Evolutionary conservation across 495 filamentous ascomycete genomes (phyloP), one percentile per base, ranked within the genome.

Genomic region (Letharia columbiana): DNA sequence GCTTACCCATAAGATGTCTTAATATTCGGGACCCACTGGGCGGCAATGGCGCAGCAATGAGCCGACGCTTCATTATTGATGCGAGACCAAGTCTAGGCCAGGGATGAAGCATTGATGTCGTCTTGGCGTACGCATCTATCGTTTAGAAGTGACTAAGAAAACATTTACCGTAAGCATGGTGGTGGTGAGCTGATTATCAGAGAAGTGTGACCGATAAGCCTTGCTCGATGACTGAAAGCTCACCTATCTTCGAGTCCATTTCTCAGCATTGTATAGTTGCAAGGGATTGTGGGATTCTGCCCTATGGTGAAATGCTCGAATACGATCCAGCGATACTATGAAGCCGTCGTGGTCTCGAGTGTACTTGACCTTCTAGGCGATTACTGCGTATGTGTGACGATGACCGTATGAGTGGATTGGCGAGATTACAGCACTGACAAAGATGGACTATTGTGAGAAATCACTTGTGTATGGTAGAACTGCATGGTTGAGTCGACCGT

Each of bases 371-470:
- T 65, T 65, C 10, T 17, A 33, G 52, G 33, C 18, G 54, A 28
- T 59, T 65, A 65, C 40, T 58, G 63, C 54, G 52, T 59, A 41
- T 18, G 42, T 41, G 28, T 65, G 44, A 39, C 41, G 52, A 17
- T 12, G 31, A 56, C 15, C 52, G 39, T 65, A 44, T 42, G 63
- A 58, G 44, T 37, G 50, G 60, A 35, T 20, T 65, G 54, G 45
- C 63, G 63, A 56, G 28, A 65, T 57, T 65, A 65, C 63, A 57
- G 54, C 52, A 59, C 17, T 65, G 63, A 39, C 35, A 18, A 64
- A 56, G 52, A 56, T 56, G 31, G 52, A 35, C 52, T 56, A 56
- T 56, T 56, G 23, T 15, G 49, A 52, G 52, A 35, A 33, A 33
- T 54, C 28, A 56, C 52, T 56, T 56, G 28, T 56, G 52, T 56